Evolutionary conservation across 1,284 basidiomycete species (phyloP).

Genomic region (Schizophyllum amplum): DNA sequence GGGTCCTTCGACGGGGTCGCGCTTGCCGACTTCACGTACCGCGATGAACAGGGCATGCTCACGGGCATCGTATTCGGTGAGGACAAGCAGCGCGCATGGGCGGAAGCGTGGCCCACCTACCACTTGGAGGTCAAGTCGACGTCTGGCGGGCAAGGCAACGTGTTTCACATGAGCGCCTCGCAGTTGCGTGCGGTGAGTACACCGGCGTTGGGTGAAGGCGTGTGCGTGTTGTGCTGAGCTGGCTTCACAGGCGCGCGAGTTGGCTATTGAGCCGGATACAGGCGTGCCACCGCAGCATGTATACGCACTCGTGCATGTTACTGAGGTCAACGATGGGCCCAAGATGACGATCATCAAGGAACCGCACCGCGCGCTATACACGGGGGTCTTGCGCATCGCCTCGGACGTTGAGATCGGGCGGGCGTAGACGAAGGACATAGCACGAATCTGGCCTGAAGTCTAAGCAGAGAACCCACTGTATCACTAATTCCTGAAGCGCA

Average conservation of each 20-base stretch:
- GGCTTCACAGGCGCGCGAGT: too few species aligned
- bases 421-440: too few species aligned
- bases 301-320: conserved; percentile 1
- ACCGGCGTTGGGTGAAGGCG: not conserved
- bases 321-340: conserved; percentile 1
- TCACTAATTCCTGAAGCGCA: too few species aligned
- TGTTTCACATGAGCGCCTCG: conserved; percentile 4
- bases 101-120: conserved; percentile 4
- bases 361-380: conserved; percentile 2
- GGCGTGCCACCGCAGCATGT: not conserved
- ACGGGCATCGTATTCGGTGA: conserved; percentile 1
- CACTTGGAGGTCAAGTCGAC: conserved; percentile 9
- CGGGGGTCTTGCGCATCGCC: not conserved
- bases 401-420: conserved; percentile 1
- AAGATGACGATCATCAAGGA: not conserved
- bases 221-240: not conserved
- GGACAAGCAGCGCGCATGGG: not conserved
- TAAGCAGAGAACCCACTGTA: too few species aligned
- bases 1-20: not conserved
- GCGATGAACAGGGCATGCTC: not conserved
- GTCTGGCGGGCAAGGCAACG: not conserved
- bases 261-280: not conserved
- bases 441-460: too few species aligned
- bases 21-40: conserved; percentile 4
- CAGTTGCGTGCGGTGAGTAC: too few species aligned